Evolutionary conservation across 2,329 filamentous ascomycete species (phyloP).

Genomic region (Dothideomycetes sp.): DNA sequence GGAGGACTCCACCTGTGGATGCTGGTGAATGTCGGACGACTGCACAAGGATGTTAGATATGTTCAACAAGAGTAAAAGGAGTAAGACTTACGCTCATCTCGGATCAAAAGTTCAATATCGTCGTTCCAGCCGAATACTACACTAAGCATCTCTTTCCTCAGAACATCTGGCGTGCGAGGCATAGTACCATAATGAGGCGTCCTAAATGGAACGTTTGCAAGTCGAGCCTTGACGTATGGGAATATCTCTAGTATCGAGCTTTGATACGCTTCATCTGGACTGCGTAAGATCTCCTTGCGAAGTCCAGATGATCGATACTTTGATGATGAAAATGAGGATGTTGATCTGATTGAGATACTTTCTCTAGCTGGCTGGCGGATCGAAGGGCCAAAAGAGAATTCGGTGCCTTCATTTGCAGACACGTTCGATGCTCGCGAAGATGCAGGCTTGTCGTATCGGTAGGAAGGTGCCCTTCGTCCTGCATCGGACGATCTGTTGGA

Average conservation of each 20-base stretch:
- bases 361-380: slow-evolving; percentile 20
- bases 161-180: slow-evolving; percentile 50
- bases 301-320: slow-evolving; percentile 53
- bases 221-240: slow-evolving; percentile 67
- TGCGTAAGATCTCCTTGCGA: slow-evolving; percentile 68
- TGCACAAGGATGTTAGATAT: slow-evolving; percentile 10
- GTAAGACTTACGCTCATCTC: slow-evolving; percentile 56
- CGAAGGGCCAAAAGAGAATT: slow-evolving; percentile 25
- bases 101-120: slow-evolving; percentile 68
- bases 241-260: slow-evolving; percentile 62
- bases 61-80: not conserved
- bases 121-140: slow-evolving; percentile 93
- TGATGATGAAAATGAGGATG: slow-evolving; percentile 38
- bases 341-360: slow-evolving; percentile 33
- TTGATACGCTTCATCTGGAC: slow-evolving; percentile 57
- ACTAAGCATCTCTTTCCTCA: slow-evolving; percentile 81
- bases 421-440: slow-evolving; percentile 23
- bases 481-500: slow-evolving; percentile 41
- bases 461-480: slow-evolving; percentile 29
- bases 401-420: slow-evolving; percentile 22
- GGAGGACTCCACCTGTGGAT: slow-evolving; percentile 67
- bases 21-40: slow-evolving; percentile 60
- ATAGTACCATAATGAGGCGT: slow-evolving; percentile 45
- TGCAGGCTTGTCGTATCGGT: slow-evolving; percentile 36
- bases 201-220: slow-evolving; percentile 75